Conservation (phyloP, 768 basidiomycete genomes). For the Hypholoma sublateritium region DNA sequence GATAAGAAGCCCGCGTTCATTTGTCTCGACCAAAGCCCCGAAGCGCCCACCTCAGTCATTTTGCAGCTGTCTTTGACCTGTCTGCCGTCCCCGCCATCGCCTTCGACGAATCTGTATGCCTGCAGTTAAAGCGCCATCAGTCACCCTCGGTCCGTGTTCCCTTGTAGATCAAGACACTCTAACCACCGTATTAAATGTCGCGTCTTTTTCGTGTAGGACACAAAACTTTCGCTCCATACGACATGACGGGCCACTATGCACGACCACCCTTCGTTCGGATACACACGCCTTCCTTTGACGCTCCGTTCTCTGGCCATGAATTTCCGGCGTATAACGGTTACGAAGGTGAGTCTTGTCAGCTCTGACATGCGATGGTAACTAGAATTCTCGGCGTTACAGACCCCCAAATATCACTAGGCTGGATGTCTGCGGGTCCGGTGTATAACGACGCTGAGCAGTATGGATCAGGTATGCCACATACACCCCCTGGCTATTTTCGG, state of each 20-base stretch:
- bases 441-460: slow-evolving; percentile 25
- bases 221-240: slow-evolving; percentile 21
- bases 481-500: neutral
- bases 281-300: slow-evolving; percentile 20
- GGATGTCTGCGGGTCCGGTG: slow-evolving; percentile 23
- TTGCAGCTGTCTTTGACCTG: slow-evolving; percentile 4
- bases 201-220: slow-evolving; percentile 4
- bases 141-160: slow-evolving; percentile 19
- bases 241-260: slow-evolving; percentile 12
- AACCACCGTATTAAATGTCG: slow-evolving; percentile 12
- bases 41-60: slow-evolving; percentile 21
- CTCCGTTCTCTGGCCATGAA: slow-evolving; percentile 11
- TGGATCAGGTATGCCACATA: slow-evolving; percentile 19
- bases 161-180: slow-evolving; percentile 18
- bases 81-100: slow-evolving; percentile 12
- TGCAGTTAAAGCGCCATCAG: slow-evolving; percentile 17
- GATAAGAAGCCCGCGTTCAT: slow-evolving; percentile 28
- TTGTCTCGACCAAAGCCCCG: slow-evolving; percentile 18
- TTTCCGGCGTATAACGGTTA: slow-evolving; percentile 13
- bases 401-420: slow-evolving; percentile 19
- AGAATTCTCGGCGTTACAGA: slow-evolving; percentile 9
- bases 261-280: slow-evolving; percentile 22
- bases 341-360: no score
- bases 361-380: no score
- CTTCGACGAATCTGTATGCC: slow-evolving; percentile 12